phyloP scores from a whole-genome alignment of 2,329 filamentous ascomycete genomes.

The Cordyceps javanica region DNA sequence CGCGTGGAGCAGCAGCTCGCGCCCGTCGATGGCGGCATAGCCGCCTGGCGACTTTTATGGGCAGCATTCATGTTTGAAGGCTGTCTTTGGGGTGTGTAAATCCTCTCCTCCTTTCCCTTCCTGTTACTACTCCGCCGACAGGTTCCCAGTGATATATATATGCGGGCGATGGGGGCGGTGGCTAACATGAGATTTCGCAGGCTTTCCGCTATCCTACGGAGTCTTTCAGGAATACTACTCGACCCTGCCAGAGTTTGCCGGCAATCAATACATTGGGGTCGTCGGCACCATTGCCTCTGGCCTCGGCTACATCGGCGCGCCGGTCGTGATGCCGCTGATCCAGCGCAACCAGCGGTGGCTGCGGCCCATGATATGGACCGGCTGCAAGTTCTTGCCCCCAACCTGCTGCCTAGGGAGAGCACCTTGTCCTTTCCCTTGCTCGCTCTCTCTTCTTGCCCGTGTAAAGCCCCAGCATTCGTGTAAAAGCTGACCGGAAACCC shows the following conservation, averaged over 20 bases:
- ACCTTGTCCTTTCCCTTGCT: background rate
- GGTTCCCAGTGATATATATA: background rate
- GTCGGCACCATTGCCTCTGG: conserved; percentile 22
- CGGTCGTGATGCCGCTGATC: conserved; percentile 19
- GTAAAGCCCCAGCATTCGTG: no score
- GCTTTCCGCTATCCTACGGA: conserved; percentile 23
- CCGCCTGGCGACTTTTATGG: conserved; percentile 19
- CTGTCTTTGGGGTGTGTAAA: conserved; percentile 18
- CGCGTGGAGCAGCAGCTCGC: conserved; percentile 1
- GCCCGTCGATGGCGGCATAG: conserved; percentile 20
- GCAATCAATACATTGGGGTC: conserved; percentile 19
- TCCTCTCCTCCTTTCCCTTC: background rate
- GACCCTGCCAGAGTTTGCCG: conserved; percentile 19
- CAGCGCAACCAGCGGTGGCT: conserved; percentile 13
- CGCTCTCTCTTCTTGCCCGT: background rate
- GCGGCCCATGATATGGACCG: conserved; percentile 15
- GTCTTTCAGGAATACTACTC: conserved; percentile 26
- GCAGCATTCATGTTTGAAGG: conserved; percentile 21
- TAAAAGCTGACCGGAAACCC: no score
- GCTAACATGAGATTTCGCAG: conserved; percentile 9
- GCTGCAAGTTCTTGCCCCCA: background rate
- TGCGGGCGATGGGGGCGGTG: no score
- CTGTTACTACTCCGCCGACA: background rate
- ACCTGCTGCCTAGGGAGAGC: background rate
- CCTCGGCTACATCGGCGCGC: conserved; percentile 22